These are phyloP conservation scores for Entomortierella beljakovae DNA, from an alignment of 192 early-diverging fungal genomes.

Conservation along the genomic window DNA sequence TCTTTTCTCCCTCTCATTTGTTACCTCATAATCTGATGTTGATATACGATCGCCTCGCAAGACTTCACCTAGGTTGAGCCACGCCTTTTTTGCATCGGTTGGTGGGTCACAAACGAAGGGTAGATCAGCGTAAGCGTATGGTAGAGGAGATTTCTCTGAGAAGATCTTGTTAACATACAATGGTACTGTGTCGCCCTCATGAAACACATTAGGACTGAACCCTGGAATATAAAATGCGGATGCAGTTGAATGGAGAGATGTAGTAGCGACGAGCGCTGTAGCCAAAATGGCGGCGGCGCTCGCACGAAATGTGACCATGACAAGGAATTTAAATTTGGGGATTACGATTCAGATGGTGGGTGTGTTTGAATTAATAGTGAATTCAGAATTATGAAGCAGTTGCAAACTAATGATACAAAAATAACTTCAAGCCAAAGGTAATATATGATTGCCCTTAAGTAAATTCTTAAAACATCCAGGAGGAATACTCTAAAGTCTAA, in stretches of 20 bases:
- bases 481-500: no score
- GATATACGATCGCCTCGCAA: slow-evolving; percentile 79
- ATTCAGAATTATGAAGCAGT: no score
- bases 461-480: no score
- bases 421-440: no score
- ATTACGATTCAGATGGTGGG: neutral
- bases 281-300: slow-evolving; percentile 13
- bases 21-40: slow-evolving; percentile 65
- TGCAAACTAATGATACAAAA: no score
- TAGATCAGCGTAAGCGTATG: slow-evolving; percentile 74
- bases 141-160: slow-evolving; percentile 73
- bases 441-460: no score
- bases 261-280: slow-evolving; percentile 18
- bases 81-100: slow-evolving; percentile 36
- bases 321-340: neutral
- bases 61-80: slow-evolving; percentile 72
- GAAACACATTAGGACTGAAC: slow-evolving; percentile 48
- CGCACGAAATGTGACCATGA: slow-evolving; percentile 8
- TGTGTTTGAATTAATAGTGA: neutral
- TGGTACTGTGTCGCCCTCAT: slow-evolving; percentile 65
- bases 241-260: slow-evolving; percentile 15
- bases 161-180: slow-evolving; percentile 77
- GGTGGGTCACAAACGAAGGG: slow-evolving; percentile 70
- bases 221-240: slow-evolving; percentile 54
- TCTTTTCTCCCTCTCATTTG: no score